Base-by-base conservation (phyloP, 192 early-diverging fungal species). In the Phlyctochytrium arcticum region DNA sequence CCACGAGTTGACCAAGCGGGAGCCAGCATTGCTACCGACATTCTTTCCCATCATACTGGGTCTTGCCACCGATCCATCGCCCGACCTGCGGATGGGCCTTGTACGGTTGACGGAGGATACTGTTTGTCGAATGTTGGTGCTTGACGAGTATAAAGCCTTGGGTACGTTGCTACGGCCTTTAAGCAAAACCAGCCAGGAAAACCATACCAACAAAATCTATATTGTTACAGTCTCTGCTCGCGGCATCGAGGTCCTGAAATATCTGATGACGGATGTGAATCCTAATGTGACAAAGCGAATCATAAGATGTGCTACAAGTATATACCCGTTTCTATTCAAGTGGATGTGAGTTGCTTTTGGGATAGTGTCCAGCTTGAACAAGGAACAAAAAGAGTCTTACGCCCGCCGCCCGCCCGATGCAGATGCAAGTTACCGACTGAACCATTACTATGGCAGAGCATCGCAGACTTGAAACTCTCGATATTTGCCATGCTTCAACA, bases 291-390 rank as follows among this genome's bases (percentile, higher is more conserved):
- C 60, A 27, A 67, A 72, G 31, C 31, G 71, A 34, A 30, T 60
- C 5, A 62, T 72, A 8, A 63, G 59, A 39, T 61, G 59, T 39
- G 19, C 34, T 34, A 62, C 71, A 10, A 54, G 51, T 34, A 57
- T 60, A 26, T 72, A 67, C 44, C 71, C 71, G 3, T 24, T 62
- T 42, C 7, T 67, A 4, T 72, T 72, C 60, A 66, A 66, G 23
- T 60, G 58, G 60, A 29, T 72, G 71, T 72, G 49, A 67, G 71
- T 67, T 15, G 26, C 35, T n/a, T 23, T 37, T 1, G 23, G 26
- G 50, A 57, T 27, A 21, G 19, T n/a, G n/a, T n/a, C n/a, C n/a
- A 8, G 27, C 2, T 19, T 1, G 31, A 17, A 32, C 55, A 57
- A 24, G n/a, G 15, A 51, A 21, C 7, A 24, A n/a, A 3, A 26